Evolutionary conservation across 2,329 filamentous ascomycete species (phyloP).

Genomic region (Lecanicillium sp.): DNA sequence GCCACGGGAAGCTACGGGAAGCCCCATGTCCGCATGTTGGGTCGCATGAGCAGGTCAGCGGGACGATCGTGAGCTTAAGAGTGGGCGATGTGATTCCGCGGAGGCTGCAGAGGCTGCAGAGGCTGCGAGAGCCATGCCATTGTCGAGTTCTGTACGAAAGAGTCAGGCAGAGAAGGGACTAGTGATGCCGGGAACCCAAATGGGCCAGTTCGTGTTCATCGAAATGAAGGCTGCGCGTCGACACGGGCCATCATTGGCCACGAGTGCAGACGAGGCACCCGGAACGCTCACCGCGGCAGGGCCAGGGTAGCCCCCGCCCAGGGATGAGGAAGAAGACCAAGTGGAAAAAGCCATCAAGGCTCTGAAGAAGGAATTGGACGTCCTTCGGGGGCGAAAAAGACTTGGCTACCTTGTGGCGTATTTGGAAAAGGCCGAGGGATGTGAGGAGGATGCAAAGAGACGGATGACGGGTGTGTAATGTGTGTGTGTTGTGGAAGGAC

Average conservation of each 20-base stretch:
- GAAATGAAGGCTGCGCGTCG: not conserved
- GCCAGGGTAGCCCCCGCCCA: not conserved
- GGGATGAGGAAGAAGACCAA: not conserved
- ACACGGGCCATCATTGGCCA: not conserved
- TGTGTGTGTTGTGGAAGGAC: no score
- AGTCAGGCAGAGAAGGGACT: not conserved
- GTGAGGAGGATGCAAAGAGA: no score
- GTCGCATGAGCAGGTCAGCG: constrained; percentile 3
- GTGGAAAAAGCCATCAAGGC: not conserved
- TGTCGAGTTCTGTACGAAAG: no score
- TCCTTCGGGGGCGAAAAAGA: constrained; percentile 4
- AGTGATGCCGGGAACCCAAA: not conserved
- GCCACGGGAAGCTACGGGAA: no score
- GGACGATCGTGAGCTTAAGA: constrained; percentile 4
- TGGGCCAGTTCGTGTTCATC: not conserved
- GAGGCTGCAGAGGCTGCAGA: not conserved
- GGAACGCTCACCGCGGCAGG: no score
- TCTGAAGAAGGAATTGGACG: not conserved
- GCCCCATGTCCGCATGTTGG: constrained; percentile 7
- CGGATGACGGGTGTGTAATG: no score
- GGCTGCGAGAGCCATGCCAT: no score
- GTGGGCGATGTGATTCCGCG: not conserved
- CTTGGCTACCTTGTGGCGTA: constrained; percentile 3
- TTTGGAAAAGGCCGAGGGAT: not conserved
- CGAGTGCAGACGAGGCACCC: not conserved